Conservation (phyloP, 129 eudicot species). For the Solidago caesia region DNA sequence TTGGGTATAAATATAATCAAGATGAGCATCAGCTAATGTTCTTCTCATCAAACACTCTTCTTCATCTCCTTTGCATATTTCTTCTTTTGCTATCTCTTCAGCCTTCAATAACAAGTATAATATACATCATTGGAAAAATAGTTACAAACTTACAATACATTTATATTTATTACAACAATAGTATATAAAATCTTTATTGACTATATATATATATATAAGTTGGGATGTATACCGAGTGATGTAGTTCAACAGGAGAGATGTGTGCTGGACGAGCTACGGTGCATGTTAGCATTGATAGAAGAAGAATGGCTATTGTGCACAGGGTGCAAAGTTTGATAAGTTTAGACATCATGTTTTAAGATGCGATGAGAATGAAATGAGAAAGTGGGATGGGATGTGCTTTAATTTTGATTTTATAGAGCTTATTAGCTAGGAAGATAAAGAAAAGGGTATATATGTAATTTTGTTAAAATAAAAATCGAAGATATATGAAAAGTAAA, state of each 20-base stretch:
- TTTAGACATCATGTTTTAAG: background rate
- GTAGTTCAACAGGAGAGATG: constrained; percentile 39
- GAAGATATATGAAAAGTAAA: background rate
- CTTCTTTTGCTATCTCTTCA: constrained; percentile 21
- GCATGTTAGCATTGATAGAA: constrained; percentile 27
- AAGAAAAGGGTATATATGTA: background rate
- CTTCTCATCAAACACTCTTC: constrained; percentile 38
- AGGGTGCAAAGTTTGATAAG: constrained; percentile 17
- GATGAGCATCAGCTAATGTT: constrained; percentile 30
- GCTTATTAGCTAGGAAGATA: background rate
- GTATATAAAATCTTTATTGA: background rate
- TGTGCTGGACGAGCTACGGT: constrained; percentile 39
- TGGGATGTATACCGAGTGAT: constrained; percentile 13
- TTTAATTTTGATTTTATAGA: too few relatives aligned
- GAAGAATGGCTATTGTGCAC: constrained; percentile 42
- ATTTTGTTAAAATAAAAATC: too few relatives aligned
- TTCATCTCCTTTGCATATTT: constrained; percentile 39
- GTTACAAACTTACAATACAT: background rate
- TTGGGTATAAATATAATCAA: constrained; percentile 55
- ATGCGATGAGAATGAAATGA: background rate
- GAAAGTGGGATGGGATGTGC: background rate
- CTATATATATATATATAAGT: background rate
- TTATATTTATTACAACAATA: background rate
- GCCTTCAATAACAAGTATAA: background rate
- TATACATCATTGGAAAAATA: background rate